These are phyloP conservation scores for Mycena olivaceomarginata DNA, from an alignment of 768 basidiomycete species.

Conservation along the genomic window DNA sequence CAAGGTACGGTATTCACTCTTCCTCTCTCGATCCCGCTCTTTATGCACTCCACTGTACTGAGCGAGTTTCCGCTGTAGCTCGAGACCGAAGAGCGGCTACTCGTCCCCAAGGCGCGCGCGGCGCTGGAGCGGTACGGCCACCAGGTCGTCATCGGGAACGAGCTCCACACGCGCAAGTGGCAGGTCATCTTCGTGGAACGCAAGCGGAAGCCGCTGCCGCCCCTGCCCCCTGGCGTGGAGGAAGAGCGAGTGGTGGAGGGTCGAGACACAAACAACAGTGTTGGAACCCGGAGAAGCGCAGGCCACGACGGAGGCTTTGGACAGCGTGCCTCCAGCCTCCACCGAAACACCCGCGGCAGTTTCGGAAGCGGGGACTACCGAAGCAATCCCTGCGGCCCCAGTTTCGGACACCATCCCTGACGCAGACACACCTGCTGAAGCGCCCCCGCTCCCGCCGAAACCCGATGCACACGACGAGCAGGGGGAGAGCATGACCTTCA, in stretches of 20 bases:
- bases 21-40: not conserved
- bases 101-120: slow-evolving; percentile 92
- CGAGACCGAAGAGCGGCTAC: slow-evolving; percentile 89
- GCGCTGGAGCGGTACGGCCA: slow-evolving; percentile 97
- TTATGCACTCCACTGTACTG: not conserved
- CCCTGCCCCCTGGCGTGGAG: slow-evolving; percentile 43
- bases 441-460: slow-evolving; percentile 23
- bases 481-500: slow-evolving; percentile 56
- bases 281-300: not conserved
- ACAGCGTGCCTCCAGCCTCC: not conserved
- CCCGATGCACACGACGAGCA: slow-evolving; percentile 9
- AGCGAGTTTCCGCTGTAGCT: slow-evolving; percentile 70
- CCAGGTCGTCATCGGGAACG: slow-evolving; percentile 97
- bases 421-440: not conserved
- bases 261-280: not conserved
- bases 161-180: slow-evolving; percentile 92
- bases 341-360: not conserved
- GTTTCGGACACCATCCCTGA: not conserved
- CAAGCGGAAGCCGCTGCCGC: slow-evolving; percentile 50
- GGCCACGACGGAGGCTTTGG: not conserved
- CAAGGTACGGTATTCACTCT: slow-evolving; percentile 76
- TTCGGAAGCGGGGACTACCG: not conserved
- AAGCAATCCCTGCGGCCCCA: not conserved
- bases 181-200: slow-evolving; percentile 95
- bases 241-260: slow-evolving; percentile 23